A percentile compares a stretch with the other conserved stretches of the same genome.
Evolutionary conservation across 768 basidiomycete genomes (phyloP).

Genomic region (Mycena albidolilacea): DNA sequence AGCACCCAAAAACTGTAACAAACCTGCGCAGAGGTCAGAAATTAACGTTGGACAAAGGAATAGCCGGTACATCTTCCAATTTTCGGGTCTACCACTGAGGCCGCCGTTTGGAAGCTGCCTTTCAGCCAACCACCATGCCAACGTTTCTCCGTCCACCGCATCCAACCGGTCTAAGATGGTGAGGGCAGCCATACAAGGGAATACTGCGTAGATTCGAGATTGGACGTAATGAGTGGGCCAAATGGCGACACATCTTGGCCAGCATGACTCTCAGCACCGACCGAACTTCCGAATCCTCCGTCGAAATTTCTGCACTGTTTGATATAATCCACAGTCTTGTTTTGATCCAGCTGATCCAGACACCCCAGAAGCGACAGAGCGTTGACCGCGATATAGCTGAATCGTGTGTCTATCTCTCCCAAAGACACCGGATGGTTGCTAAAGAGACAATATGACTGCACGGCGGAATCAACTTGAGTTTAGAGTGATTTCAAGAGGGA

Average conservation of each 20-base stretch:
- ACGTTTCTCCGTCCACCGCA: slow-evolving; percentile 80
- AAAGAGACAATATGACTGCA: slow-evolving; percentile 86
- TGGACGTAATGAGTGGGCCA: slow-evolving; percentile 3
- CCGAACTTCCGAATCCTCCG: slow-evolving; percentile 89
- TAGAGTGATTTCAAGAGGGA: background rate
- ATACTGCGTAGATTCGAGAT: slow-evolving; percentile 67
- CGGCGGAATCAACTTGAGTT: background rate
- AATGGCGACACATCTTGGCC: slow-evolving; percentile 77
- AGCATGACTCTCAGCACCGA: slow-evolving; percentile 95
- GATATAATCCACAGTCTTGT: slow-evolving; percentile 81
- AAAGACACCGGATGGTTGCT: slow-evolving; percentile 70
- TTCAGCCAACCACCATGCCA: slow-evolving; percentile 96
- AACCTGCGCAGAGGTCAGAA: slow-evolving; percentile 65
- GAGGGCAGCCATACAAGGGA: slow-evolving; percentile 89
- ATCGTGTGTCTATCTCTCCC: slow-evolving; percentile 95
- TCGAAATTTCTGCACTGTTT: slow-evolving; percentile 91
- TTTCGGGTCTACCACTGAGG: slow-evolving; percentile 97
- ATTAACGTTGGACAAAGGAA: background rate
- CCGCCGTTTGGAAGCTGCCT: slow-evolving; percentile 95
- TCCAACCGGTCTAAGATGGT: slow-evolving; percentile 91
- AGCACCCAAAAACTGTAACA: slow-evolving; percentile 99
- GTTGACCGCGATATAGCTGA: slow-evolving; percentile 89
- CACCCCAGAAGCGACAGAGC: slow-evolving; percentile 86
- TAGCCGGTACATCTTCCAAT: slow-evolving; percentile 85
- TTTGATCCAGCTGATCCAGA: slow-evolving; percentile 60